Conservation (phyloP, 306 rosid species). For the Psophocarpus tetragonolobus region DNA sequence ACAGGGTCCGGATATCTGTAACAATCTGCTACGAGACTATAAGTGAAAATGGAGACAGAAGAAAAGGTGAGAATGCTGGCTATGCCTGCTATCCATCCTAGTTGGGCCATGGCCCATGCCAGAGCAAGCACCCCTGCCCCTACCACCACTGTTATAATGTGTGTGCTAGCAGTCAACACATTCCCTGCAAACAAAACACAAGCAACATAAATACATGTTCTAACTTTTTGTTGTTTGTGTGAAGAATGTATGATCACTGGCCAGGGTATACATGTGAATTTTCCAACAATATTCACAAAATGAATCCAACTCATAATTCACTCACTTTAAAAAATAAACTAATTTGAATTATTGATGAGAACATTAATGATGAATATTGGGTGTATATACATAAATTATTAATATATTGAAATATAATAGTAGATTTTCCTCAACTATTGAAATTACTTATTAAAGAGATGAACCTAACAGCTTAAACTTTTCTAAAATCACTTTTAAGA, state of each 20-base stretch:
- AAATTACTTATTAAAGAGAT: no score
- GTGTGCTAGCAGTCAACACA: constrained; percentile 42
- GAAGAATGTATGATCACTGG: background rate
- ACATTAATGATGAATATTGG: background rate
- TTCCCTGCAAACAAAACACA: constrained; percentile 36
- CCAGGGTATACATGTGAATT: background rate
- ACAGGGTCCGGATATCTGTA: constrained; percentile 52
- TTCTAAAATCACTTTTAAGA: no score
- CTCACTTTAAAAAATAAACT: background rate
- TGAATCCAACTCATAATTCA: background rate
- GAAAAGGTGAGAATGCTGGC: constrained; percentile 33
- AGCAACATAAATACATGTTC: background rate
- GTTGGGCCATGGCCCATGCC: constrained; percentile 48
- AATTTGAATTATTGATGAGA: background rate
- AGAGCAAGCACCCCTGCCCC: constrained; percentile 58
- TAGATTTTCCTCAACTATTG: background rate
- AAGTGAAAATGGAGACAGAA: constrained; percentile 41
- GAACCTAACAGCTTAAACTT: no score
- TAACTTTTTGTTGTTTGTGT: background rate
- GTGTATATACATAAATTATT: no score
- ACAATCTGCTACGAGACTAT: constrained; percentile 49
- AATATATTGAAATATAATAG: no score
- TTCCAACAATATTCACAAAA: no score
- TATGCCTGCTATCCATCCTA: constrained; percentile 53
- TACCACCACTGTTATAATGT: constrained; percentile 47